Conservation (phyloP, 2,329 filamentous ascomycete genomes). For the Myriangium duriaei region DNA sequence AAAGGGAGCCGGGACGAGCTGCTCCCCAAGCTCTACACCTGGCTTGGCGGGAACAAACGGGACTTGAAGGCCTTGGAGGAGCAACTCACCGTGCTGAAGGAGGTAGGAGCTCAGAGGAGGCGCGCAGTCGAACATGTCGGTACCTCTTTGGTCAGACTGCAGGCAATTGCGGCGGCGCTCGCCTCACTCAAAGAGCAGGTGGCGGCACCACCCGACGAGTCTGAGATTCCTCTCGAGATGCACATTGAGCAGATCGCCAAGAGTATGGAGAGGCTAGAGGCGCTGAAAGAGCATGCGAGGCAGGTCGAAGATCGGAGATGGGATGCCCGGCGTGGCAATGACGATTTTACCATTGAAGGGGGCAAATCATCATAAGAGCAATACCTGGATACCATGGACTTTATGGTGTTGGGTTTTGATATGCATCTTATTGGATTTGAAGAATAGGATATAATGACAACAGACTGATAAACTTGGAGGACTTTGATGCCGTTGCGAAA, state of each 20-base stretch:
- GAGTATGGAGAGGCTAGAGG: slow-evolving; percentile 59
- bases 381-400: too few species aligned
- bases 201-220: slow-evolving; percentile 46
- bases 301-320: slow-evolving; percentile 15
- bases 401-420: too few species aligned
- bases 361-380: too few species aligned
- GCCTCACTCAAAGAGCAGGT: slow-evolving; percentile 61
- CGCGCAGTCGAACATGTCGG: slow-evolving; percentile 56
- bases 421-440: too few species aligned
- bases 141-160: slow-evolving; percentile 57
- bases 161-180: slow-evolving; percentile 58
- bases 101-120: slow-evolving; percentile 54
- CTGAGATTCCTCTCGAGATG: slow-evolving; percentile 46
- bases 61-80: slow-evolving; percentile 48
- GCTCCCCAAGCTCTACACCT: slow-evolving; percentile 58
- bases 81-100: slow-evolving; percentile 51
- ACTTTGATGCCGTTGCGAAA: too few species aligned
- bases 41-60: slow-evolving; percentile 55
- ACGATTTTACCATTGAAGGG: too few species aligned
- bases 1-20: slow-evolving; percentile 51
- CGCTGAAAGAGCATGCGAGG: slow-evolving; percentile 41
- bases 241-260: slow-evolving; percentile 65
- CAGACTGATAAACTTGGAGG: too few species aligned
- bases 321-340: too few species aligned
- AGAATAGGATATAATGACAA: too few species aligned